Evolutionary conservation across 345 rosid genomes (phyloP).

Genomic region (Erodium maritimum): DNA sequence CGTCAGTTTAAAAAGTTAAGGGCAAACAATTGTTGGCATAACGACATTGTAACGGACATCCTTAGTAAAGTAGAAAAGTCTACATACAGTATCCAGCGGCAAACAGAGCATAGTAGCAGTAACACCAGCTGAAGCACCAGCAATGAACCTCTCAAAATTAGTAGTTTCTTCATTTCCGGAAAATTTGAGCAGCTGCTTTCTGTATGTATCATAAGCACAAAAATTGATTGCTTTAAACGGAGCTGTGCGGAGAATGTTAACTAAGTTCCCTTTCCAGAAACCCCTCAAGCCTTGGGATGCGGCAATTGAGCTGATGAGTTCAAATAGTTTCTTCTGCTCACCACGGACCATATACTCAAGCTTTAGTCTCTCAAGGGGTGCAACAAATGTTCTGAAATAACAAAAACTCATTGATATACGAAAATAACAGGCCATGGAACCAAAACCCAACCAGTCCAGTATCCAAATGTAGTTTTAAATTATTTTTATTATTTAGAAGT

Average conservation of each 20-base stretch:
- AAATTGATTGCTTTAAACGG: slow-evolving; percentile 93
- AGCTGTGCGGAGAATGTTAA: slow-evolving; percentile 88
- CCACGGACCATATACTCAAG: slow-evolving; percentile 75
- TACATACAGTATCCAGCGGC: slow-evolving; percentile 90
- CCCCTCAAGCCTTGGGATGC: slow-evolving; percentile 62
- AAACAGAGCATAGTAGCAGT: slow-evolving; percentile 84
- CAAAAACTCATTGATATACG: too few relatives aligned
- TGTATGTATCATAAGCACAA: slow-evolving; percentile 79
- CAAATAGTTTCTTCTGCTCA: slow-evolving; percentile 51
- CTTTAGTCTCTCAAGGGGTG: slow-evolving; percentile 89
- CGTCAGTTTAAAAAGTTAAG: too few relatives aligned
- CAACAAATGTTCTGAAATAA: slow-evolving; percentile 55
- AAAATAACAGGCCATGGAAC: too few relatives aligned
- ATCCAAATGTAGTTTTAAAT: too few relatives aligned
- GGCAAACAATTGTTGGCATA: too few relatives aligned
- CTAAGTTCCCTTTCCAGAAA: slow-evolving; percentile 90
- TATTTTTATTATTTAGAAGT: too few relatives aligned
- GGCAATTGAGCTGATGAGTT: slow-evolving; percentile 50
- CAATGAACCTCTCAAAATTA: slow-evolving; percentile 76
- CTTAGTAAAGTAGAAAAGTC: background rate
- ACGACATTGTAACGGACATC: too few relatives aligned
- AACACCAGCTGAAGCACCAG: slow-evolving; percentile 93
- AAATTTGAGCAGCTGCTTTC: slow-evolving; percentile 47
- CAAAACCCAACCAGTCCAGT: too few relatives aligned
- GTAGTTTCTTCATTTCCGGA: slow-evolving; percentile 65